Percentiles rank a stretch among this genome's conserved stretches.
Evolutionary conservation across 1,284 basidiomycete species (phyloP).

Genomic region (Cryptococcus sp.): DNA sequence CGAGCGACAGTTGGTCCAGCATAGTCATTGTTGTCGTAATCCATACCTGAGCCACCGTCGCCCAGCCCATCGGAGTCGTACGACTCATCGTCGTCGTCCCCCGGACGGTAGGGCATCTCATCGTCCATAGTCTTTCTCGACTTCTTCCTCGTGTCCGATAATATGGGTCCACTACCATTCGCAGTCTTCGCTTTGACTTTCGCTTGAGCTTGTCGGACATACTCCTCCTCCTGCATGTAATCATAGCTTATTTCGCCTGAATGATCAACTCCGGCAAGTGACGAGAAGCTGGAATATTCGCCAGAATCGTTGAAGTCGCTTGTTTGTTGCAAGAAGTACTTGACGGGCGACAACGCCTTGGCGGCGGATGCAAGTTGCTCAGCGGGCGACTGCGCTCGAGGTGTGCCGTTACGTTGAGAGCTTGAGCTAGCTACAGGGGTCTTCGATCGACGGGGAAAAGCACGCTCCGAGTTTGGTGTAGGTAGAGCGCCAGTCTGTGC

Average conservation of each 20-base stretch:
- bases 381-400: constrained; percentile 31
- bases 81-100: constrained; percentile 34
- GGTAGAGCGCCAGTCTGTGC: constrained; percentile 28
- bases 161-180: constrained; percentile 10
- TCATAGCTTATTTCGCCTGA: constrained; percentile 32
- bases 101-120: constrained; percentile 46
- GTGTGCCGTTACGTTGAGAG: constrained; percentile 6
- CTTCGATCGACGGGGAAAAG: background rate
- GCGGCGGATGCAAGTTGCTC: constrained; percentile 34
- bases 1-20: no score
- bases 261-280: constrained; percentile 16
- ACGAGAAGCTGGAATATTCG: constrained; percentile 36
- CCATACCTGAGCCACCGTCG: constrained; percentile 20
- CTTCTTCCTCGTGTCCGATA: constrained; percentile 19
- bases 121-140: constrained; percentile 29
- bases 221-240: constrained; percentile 38
- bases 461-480: constrained; percentile 12
- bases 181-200: constrained; percentile 9
- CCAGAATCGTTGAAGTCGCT: constrained; percentile 26
- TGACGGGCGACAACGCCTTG: constrained; percentile 38
- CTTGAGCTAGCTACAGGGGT: constrained; percentile 7
- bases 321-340: constrained; percentile 37
- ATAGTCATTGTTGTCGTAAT: no score
- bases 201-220: constrained; percentile 25
- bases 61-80: constrained; percentile 38